phyloP scores from a whole-genome alignment of 805 yeast species.

The Naumovozyma dairenensis region DNA sequence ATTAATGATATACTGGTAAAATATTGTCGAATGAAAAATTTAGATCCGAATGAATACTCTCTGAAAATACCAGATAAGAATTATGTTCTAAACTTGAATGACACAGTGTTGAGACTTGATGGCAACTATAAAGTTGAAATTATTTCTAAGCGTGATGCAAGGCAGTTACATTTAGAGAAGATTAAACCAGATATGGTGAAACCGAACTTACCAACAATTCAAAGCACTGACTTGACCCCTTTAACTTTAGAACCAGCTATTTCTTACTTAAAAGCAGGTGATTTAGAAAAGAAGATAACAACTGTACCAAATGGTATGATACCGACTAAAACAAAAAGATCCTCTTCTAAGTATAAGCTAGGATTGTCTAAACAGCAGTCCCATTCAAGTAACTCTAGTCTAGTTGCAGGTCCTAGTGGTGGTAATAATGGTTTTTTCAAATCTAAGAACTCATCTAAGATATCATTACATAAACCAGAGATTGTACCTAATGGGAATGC shows the following conservation, averaged over 20 bases:
- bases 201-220: constrained; percentile 27
- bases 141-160: constrained; percentile 34
- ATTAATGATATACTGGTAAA: constrained; percentile 31
- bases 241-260: constrained; percentile 20
- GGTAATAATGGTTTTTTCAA: constrained; percentile 28
- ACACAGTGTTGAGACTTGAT: constrained; percentile 34
- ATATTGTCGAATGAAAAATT: constrained; percentile 28
- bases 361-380: constrained; percentile 14
- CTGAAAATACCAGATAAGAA: constrained; percentile 29
- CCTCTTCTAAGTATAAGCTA: constrained; percentile 16
- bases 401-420: constrained; percentile 7
- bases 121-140: constrained; percentile 34
- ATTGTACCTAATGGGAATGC: constrained; percentile 11
- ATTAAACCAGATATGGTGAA: constrained; percentile 22
- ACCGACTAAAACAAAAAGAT: constrained; percentile 9
- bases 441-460: constrained; percentile 27
- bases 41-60: constrained; percentile 31
- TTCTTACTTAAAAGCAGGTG: constrained; percentile 16
- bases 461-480: constrained; percentile 22
- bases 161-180: constrained; percentile 28
- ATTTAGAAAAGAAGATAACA: constrained; percentile 2
- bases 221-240: constrained; percentile 28
- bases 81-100: constrained; percentile 29
- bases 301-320: constrained; percentile 3
- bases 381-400: constrained; percentile 9